Percentiles rank a stretch among this genome's conserved stretches.
These are phyloP conservation scores for Pezicula radicicola DNA, from an alignment of 2,329 filamentous ascomycete species.

Conservation along the genomic window DNA sequence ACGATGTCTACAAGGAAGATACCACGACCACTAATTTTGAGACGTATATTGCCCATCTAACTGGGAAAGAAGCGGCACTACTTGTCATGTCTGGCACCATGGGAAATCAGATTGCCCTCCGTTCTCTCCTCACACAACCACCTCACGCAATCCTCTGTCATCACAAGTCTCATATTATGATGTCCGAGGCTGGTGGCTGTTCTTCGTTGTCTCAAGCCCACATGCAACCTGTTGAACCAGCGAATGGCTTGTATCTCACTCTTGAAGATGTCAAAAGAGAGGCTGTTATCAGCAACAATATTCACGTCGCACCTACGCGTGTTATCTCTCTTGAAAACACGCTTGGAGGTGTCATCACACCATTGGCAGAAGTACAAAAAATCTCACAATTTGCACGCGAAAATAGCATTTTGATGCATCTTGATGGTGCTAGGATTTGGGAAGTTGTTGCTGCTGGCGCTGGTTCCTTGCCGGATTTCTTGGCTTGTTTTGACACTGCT, in stretches of 20 bases:
- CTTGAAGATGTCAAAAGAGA: constrained; percentile 64
- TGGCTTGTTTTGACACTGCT: constrained; percentile 68
- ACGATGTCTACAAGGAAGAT: constrained; percentile 84
- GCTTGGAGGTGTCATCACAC: constrained; percentile 74
- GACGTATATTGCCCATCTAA: constrained; percentile 66
- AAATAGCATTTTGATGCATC: constrained; percentile 66
- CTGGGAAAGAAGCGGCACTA: constrained; percentile 72
- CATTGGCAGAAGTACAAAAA: constrained; percentile 63
- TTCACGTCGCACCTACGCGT: constrained; percentile 76
- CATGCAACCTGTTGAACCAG: constrained; percentile 62
- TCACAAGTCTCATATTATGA: constrained; percentile 71
- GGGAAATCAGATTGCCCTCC: constrained; percentile 88
- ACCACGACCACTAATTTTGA: constrained; percentile 75
- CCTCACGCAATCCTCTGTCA: constrained; percentile 81
- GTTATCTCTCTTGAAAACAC: constrained; percentile 88
- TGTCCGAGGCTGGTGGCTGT: constrained; percentile 64
- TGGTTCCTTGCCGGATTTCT: constrained; percentile 64
- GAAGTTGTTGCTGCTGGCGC: constrained; percentile 73
- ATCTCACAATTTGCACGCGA: constrained; percentile 68
- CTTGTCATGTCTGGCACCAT: constrained; percentile 89
- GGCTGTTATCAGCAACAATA: constrained; percentile 61
- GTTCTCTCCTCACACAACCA: constrained; percentile 73
- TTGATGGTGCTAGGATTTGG: constrained; percentile 80
- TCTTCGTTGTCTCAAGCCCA: constrained; percentile 68
- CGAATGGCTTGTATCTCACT: constrained; percentile 63